phyloP scores from a whole-genome alignment of 345 rosid species.

The Corchorus olitorius region DNA sequence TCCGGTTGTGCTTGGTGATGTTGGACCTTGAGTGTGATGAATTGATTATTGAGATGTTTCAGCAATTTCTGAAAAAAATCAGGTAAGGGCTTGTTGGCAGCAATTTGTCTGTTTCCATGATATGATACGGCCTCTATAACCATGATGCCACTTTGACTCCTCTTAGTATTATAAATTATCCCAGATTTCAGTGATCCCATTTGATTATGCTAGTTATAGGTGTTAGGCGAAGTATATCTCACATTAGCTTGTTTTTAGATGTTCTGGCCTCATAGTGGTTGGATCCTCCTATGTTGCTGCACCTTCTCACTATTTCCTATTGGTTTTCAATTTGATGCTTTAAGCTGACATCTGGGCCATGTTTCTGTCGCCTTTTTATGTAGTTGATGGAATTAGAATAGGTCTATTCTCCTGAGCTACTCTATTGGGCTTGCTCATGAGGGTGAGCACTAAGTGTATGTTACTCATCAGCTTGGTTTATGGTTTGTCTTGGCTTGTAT shows the following conservation, averaged over 20 bases:
- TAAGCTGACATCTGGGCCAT: background rate
- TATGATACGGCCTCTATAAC: background rate
- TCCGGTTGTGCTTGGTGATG: constrained; percentile 74
- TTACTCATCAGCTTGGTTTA: background rate
- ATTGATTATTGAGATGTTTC: constrained; percentile 67
- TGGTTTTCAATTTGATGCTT: background rate
- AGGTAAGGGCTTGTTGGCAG: constrained; percentile 41
- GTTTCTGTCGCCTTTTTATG: background rate
- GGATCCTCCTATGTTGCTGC: background rate
- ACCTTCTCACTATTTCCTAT: background rate
- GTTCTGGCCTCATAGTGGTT: background rate
- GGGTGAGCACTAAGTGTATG: background rate
- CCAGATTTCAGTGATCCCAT: background rate
- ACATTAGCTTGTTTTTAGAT: background rate
- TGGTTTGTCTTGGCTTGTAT: background rate
- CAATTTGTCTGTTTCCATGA: background rate
- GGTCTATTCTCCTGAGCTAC: background rate
- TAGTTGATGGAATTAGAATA: background rate
- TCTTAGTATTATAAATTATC: background rate
- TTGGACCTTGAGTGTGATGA: constrained; percentile 72
- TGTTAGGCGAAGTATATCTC: background rate
- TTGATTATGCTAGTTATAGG: background rate
- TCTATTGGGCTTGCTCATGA: background rate
- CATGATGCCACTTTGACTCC: background rate
- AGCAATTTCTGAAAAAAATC: constrained; percentile 47